Conservation (phyloP, 192 early-diverging fungal species). For the Coemansia erecta region DNA sequence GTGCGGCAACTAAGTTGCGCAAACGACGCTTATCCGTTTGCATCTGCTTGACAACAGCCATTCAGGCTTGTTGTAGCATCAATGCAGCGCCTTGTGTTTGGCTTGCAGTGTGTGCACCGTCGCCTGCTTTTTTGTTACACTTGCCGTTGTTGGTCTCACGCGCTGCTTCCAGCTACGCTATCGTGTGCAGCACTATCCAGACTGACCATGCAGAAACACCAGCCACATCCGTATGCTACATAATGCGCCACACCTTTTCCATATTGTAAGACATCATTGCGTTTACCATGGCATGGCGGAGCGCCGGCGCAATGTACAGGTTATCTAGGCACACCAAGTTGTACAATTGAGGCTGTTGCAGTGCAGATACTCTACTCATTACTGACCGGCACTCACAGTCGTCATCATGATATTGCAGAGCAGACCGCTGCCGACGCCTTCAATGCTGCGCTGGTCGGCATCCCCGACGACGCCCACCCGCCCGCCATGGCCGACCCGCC, state of each 20-base stretch:
- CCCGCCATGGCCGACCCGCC: conserved; percentile 29
- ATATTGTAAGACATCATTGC: conserved; percentile 86
- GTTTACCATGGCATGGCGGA: conserved; percentile 82
- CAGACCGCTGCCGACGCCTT: conserved; percentile 44
- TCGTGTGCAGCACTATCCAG: conserved; percentile 79
- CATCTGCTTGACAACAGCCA: conserved; percentile 63
- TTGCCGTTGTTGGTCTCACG: conserved; percentile 59
- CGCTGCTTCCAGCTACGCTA: conserved; percentile 60
- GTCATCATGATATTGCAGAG: no score
- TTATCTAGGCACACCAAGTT: conserved; percentile 83
- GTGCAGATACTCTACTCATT: conserved; percentile 86
- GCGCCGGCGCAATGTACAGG: conserved; percentile 70
- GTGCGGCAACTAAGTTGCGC: conserved; percentile 32
- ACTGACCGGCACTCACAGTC: conserved; percentile 37
- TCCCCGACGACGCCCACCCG: conserved; percentile 28
- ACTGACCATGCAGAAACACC: conserved; percentile 89
- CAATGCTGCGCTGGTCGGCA: conserved; percentile 43
- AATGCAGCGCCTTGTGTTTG: conserved; percentile 49
- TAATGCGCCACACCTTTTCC: conserved; percentile 76
- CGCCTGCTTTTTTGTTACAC: conserved; percentile 51
- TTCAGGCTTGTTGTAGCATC: conserved; percentile 59
- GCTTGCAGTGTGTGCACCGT: conserved; percentile 26
- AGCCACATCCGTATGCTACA: conserved; percentile 78
- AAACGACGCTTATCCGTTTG: conserved; percentile 68
- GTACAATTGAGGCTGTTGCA: conserved; percentile 81